phyloP scores from a whole-genome alignment of 2,329 filamentous ascomycete genomes.

The Alternaria sp. region DNA sequence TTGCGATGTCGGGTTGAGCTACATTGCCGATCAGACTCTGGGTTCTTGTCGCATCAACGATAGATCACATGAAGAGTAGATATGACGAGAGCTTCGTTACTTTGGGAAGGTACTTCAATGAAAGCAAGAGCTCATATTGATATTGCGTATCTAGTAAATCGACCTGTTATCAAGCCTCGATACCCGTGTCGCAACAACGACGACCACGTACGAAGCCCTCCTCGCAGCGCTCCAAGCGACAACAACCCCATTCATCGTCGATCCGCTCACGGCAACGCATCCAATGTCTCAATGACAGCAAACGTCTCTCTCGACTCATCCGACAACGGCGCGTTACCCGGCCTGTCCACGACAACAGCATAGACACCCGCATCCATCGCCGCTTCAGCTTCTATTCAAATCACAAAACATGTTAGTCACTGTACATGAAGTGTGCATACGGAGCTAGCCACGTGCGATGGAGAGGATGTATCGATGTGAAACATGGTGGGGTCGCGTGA shows the following conservation, averaged over 20 bases:
- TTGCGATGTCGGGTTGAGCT: neutral
- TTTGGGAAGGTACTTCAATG: neutral
- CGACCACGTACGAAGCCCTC: neutral
- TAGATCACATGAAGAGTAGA: neutral
- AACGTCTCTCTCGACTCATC: conserved; percentile 27
- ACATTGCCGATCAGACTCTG: neutral
- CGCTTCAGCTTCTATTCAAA: conserved; percentile 51
- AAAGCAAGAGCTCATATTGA: neutral
- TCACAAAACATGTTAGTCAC: conserved; percentile 19
- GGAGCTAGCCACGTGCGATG: neutral
- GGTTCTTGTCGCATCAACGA: neutral
- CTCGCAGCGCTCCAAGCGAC: neutral
- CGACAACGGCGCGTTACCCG: conserved; percentile 70
- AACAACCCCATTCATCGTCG: neutral
- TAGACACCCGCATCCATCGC: conserved; percentile 52
- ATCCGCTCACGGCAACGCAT: conserved; percentile 46
- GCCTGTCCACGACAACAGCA: conserved; percentile 59
- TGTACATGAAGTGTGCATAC: neutral
- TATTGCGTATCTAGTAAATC: neutral
- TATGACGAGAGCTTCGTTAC: neutral
- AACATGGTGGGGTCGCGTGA: conserved; percentile 11
- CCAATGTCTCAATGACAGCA: conserved; percentile 36
- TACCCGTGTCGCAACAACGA: neutral
- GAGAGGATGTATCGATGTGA: neutral
- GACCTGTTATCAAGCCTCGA: neutral